A percentile compares a stretch with the other conserved stretches of the same genome.
These are phyloP conservation scores for Stemphylium beticola DNA, from an alignment of 2,329 filamentous ascomycete species.

Conservation along the genomic window DNA sequence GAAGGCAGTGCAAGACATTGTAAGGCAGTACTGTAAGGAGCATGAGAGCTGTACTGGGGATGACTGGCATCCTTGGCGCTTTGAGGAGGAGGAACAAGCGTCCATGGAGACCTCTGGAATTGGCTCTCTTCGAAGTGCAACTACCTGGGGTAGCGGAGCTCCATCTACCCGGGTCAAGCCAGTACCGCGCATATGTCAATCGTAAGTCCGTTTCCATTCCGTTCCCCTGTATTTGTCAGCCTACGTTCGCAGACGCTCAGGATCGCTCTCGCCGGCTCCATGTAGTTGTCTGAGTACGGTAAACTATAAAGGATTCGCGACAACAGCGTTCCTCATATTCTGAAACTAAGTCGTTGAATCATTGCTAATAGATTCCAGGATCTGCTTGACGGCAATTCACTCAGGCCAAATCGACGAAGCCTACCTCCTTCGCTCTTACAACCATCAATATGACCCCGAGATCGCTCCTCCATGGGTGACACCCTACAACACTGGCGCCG, in stretches of 20 bases:
- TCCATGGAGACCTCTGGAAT: not conserved
- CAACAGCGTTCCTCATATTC: too few relatives aligned
- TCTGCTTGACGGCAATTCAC: constrained; percentile 58
- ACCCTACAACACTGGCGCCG: constrained; percentile 56
- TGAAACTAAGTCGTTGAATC: too few relatives aligned
- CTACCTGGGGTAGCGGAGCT: constrained; percentile 25
- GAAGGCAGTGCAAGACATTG: constrained; percentile 55
- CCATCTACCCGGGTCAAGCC: constrained; percentile 17
- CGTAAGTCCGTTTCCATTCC: constrained; percentile 29
- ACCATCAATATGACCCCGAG: constrained; percentile 52
- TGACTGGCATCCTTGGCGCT: constrained; percentile 54
- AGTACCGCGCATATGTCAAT: constrained; percentile 47
- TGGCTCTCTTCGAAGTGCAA: constrained; percentile 21
- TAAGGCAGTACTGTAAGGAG: constrained; percentile 52
- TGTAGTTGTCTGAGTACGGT: too few relatives aligned
- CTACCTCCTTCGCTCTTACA: constrained; percentile 57
- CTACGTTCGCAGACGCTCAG: not conserved
- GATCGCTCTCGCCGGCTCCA: too few relatives aligned
- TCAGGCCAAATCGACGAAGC: constrained; percentile 55
- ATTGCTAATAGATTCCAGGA: constrained; percentile 28
- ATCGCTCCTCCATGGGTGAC: constrained; percentile 54
- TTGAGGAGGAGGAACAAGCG: constrained; percentile 8
- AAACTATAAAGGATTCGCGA: too few relatives aligned
- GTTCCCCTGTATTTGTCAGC: not conserved
- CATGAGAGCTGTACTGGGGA: constrained; percentile 52